phyloP scores from a whole-genome alignment of 2,329 filamentous ascomycete genomes.

The Pseudocercospora pini-densiflorae region DNA sequence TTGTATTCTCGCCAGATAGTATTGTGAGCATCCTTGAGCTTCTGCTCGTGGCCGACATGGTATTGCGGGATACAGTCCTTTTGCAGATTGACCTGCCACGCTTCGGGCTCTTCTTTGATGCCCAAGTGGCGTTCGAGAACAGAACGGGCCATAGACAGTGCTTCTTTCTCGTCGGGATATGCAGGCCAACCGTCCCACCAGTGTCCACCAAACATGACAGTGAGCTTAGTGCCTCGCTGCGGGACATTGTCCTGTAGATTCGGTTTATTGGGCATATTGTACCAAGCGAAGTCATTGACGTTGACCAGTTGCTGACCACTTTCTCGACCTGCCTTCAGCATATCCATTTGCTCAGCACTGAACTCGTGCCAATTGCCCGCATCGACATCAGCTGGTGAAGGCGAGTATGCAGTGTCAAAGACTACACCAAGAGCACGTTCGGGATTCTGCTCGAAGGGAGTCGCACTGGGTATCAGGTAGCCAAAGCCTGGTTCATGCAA shows the following conservation, averaged over 20 bases:
- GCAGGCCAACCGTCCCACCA: conserved; percentile 74
- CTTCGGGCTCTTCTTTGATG: conserved; percentile 66
- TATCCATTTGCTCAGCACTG: conserved; percentile 20
- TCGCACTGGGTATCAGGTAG: conserved; percentile 82
- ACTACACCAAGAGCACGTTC: conserved; percentile 88
- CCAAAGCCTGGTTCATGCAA: conserved; percentile 79
- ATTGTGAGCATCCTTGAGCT: conserved; percentile 62
- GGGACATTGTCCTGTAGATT: conserved; percentile 46
- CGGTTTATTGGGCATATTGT: conserved; percentile 38
- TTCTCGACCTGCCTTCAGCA: conserved; percentile 32
- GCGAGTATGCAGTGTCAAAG: conserved; percentile 73
- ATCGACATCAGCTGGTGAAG: conserved; percentile 32
- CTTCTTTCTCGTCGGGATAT: conserved; percentile 69
- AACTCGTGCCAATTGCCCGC: conserved; percentile 30
- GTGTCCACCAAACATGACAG: conserved; percentile 93
- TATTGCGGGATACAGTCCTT: conserved; percentile 90
- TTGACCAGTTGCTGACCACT: conserved; percentile 33
- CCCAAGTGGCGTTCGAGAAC: conserved; percentile 75
- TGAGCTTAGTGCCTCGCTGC: conserved; percentile 75
- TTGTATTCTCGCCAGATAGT: conserved; percentile 62
- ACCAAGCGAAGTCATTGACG: conserved; percentile 41
- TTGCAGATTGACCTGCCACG: conserved; percentile 65
- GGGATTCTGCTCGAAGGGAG: conserved; percentile 73
- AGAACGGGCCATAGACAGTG: conserved; percentile 68
- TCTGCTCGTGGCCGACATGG: conserved; percentile 72